Evolutionary conservation across 495 filamentous ascomycete species (phyloP), one percentile per base, ranked within the genome.

Genomic region (Lasiosphaeriaceae sp.): DNA sequence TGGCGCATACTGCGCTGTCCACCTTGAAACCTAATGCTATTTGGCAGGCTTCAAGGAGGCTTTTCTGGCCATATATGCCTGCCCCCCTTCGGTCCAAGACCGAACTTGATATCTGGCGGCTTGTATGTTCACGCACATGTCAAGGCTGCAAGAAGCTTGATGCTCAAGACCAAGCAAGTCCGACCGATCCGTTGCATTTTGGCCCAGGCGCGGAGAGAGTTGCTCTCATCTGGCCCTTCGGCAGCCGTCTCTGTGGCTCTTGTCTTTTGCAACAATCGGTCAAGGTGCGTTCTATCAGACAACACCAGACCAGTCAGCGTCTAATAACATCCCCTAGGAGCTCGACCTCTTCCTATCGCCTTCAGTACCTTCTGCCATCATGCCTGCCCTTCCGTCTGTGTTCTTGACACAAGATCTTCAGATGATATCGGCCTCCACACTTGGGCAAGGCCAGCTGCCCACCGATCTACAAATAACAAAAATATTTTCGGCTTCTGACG

Each of bases 171-270:
- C 56, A 29, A 34, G 23, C 52, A 22, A 8, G 47, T 22, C 44
- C 61, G 9, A 59, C 70, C 4, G 71, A 75, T 49, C 66, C 73
- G 14, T 84, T 73, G 66, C 76, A 78, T 54, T 64, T 70, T 46
- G 80, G 81, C 11, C 83, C 84, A 16, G 82, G 80, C 17, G 51
- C 66, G 26, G 65, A 78, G 39, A 78, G 78, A 8, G 74, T 84
- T 17, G 73, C 75, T 45, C 66, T 75, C 17, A 68, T 89, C 21
- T 92, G 88, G 86, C 70, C 84, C 1, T 90, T 90, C 68, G 83
- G 74, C 19, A 67, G 82, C 24, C 77, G 81, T 49, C 70, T 77
- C 35, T 92, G 89, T 66, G 84, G 76, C 3, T 26, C 68, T 19
- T 92, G 89, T 67, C 71, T 89, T n/a, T 53, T 76, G 50, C 59